Conservation (phyloP, 305 asterid species). For the Fraxinus velutina region DNA sequence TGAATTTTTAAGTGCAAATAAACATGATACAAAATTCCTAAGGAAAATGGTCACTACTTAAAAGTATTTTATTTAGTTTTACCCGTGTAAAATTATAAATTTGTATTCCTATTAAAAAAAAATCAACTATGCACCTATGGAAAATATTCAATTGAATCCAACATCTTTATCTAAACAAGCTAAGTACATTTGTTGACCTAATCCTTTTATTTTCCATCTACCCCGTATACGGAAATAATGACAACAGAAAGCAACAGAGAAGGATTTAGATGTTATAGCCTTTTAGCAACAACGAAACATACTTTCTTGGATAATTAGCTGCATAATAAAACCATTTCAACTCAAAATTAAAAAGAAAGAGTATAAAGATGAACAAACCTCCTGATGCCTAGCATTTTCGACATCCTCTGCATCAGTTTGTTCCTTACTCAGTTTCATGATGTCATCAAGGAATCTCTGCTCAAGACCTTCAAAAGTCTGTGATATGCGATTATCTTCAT, state of each 20-base stretch:
- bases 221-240: background rate
- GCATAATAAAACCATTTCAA: conserved; percentile 7
- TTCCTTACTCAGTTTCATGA: conserved; percentile 85
- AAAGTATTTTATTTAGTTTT: background rate
- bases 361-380: conserved; percentile 51
- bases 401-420: conserved; percentile 90
- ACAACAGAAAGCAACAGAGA: background rate
- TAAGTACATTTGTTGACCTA: background rate
- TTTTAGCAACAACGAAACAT: background rate
- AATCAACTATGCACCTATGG: background rate
- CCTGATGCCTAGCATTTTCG: conserved; percentile 85
- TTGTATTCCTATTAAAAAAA: background rate
- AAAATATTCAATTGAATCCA: background rate
- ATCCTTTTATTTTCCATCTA: background rate
- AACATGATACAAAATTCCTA: background rate
- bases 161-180: background rate
- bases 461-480: conserved; percentile 79
- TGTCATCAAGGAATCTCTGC: conserved; percentile 71
- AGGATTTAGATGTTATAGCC: background rate
- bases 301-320: background rate
- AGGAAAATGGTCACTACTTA: background rate
- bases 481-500: conserved; percentile 54
- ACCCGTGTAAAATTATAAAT: background rate
- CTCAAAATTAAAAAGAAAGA: conserved; percentile 7
- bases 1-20: background rate